phyloP scores from a whole-genome alignment of 179 eudicot species.

The Pouteria campechiana region DNA sequence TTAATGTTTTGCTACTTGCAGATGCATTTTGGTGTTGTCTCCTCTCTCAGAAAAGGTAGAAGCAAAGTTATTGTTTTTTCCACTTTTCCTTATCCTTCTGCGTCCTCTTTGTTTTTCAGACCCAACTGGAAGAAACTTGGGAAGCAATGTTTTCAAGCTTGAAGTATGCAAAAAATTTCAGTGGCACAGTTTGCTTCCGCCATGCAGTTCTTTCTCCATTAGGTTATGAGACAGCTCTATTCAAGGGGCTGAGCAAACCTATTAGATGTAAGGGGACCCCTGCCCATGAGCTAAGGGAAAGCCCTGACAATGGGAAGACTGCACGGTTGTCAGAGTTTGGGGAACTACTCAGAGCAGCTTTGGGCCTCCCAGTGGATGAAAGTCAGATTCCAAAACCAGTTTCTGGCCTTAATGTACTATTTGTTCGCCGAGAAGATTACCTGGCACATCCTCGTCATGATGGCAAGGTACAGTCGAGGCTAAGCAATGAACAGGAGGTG shows the following conservation, averaged over 20 bases:
- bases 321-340: constrained; percentile 87
- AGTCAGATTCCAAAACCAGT: constrained; percentile 30
- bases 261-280: constrained; percentile 68
- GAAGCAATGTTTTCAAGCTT: constrained; percentile 67
- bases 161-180: constrained; percentile 78
- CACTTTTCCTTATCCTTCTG: not conserved
- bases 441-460: constrained; percentile 89
- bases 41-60: not conserved
- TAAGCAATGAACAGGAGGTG: constrained; percentile 79
- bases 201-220: constrained; percentile 73
- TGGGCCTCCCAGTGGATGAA: constrained; percentile 53
- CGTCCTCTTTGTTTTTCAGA: constrained; percentile 29
- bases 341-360: constrained; percentile 88
- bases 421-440: constrained; percentile 89
- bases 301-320: constrained; percentile 62
- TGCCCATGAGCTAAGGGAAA: constrained; percentile 55
- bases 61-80: not conserved
- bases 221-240: constrained; percentile 87
- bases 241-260: constrained; percentile 56
- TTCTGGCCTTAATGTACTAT: constrained; percentile 52
- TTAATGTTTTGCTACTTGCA: no score
- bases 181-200: constrained; percentile 75
- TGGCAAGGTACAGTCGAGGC: constrained; percentile 78
- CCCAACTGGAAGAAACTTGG: constrained; percentile 92
- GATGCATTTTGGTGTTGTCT: no score